Evolutionary conservation across 108 stramenopile species (phyloP).

Genomic region (Epithemia pelagica): DNA sequence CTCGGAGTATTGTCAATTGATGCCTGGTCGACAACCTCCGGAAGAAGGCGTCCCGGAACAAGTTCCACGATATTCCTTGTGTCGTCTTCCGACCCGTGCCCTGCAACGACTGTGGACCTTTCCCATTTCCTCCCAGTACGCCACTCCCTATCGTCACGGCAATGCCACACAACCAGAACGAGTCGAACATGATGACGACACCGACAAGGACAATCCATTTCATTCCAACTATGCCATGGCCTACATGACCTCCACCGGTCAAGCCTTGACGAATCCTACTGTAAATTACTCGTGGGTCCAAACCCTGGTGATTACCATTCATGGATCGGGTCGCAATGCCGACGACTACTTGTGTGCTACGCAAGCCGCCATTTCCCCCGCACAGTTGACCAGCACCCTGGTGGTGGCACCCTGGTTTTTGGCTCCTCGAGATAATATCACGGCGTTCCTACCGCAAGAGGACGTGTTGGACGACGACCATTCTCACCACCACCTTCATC

Average conservation of each 20-base stretch:
- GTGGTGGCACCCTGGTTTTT: slow-evolving; percentile 68
- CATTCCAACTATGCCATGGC: too few species aligned
- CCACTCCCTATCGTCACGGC: neutral
- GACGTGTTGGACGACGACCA: slow-evolving; percentile 2
- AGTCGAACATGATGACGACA: too few species aligned
- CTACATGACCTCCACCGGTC: too few species aligned
- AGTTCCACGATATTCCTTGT: neutral
- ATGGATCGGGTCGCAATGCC: slow-evolving; percentile 67
- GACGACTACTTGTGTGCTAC: slow-evolving; percentile 62
- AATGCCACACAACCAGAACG: neutral
- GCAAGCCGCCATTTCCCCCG: slow-evolving; percentile 29
- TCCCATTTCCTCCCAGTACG: neutral
- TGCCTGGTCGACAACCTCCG: too few species aligned
- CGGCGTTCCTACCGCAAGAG: too few species aligned
- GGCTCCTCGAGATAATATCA: slow-evolving; percentile 31
- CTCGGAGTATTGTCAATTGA: too few species aligned
- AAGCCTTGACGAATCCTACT: too few species aligned
- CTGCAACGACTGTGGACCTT: neutral
- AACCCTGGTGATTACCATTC: slow-evolving; percentile 48
- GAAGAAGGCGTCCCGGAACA: neutral
- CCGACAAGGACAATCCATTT: too few species aligned
- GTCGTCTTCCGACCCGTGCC: neutral
- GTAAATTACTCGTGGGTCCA: too few species aligned
- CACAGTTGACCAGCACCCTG: slow-evolving; percentile 18
- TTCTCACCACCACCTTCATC: neutral